Evolutionary conservation across 495 filamentous ascomycete species (phyloP), one percentile per base, ranked within the genome.

Genomic region (Lasiosphaeria hispida): DNA sequence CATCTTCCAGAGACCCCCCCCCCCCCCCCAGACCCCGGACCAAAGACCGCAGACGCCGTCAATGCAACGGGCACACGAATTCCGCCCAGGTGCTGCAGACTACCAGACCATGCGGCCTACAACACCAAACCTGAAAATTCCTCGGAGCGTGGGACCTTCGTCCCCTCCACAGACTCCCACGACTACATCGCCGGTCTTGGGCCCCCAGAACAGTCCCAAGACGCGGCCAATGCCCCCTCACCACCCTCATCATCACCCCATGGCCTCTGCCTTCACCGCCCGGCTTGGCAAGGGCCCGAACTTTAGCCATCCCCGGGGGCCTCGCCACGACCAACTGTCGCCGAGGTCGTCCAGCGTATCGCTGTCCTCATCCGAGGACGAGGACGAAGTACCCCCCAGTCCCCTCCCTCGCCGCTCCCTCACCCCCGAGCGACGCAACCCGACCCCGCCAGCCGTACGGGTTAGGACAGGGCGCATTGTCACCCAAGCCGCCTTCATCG

Each of bases 101-200:
- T 35, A 38, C 44, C 60, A 59, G 53, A 64, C 64, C 62, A 81
- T 80, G 79, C 74, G 78, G 69, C 73, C 77, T 41, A 63, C 74
- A 48, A 78, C 77, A 40, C 74, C 78, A 53, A 76, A 75, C 48
- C 59, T 73, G 41, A 74, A 75, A 64, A 69, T 76, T 55, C 68
- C 73, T 60, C 77, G 72, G 56, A 71, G 69, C 63, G 69, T 75
- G 66, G 73, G 71, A 59, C 79, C 80, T 45, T 76, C 79, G 30
- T 83, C 80, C 58, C 80, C 80, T 61, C 80, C 80, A 58, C 66
- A 78, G 67, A 83, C 78, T 11, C 80, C 80, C 30, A 77, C 72
- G 41, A 73, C 70, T 14, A 57, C 71, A 47, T 77, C 73, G 39
- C 77, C 77, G 30, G 69, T 66, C 58, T 67, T 71, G 44, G 62